phyloP scores from a whole-genome alignment of 2,329 filamentous ascomycete species.

The Chaetomium sp. region DNA sequence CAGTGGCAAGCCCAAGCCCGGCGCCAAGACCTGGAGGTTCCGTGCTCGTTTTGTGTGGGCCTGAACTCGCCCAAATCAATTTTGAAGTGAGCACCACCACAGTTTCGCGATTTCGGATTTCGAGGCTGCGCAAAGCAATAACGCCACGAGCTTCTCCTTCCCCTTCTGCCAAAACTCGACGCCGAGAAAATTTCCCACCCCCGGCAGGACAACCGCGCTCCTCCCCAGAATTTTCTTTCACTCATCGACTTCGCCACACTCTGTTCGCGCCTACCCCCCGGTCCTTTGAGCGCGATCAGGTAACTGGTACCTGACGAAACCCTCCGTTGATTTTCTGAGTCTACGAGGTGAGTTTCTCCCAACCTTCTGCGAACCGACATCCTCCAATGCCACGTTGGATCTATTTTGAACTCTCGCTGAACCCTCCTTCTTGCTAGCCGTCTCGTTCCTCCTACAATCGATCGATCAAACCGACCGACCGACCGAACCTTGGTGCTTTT shows the following conservation, averaged over 20 bases:
- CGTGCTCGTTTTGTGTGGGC: constrained; percentile 14
- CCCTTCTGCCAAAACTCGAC: background rate
- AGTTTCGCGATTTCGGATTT: constrained; percentile 15
- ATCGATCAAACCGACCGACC: background rate
- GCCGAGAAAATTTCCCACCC: background rate
- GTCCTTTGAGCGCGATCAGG: background rate
- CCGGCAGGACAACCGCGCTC: background rate
- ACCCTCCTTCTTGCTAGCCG: background rate
- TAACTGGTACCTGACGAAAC: constrained; percentile 1
- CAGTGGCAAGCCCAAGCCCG: background rate
- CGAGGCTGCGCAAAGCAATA: constrained; percentile 11
- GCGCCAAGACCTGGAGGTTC: constrained; percentile 15
- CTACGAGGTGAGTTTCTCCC: background rate
- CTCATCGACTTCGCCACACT: too few relatives aligned
- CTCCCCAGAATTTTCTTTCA: background rate
- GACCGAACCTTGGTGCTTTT: background rate
- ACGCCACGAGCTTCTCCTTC: constrained; percentile 12
- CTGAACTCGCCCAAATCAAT: constrained; percentile 20
- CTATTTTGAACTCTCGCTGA: constrained; percentile 5
- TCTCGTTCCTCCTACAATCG: background rate
- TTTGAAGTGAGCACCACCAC: constrained; percentile 15
- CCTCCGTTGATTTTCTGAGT: background rate
- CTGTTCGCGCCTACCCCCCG: background rate
- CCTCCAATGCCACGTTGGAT: background rate
- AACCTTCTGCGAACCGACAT: background rate